Conservation (phyloP, 1,284 basidiomycete species). For the Sparassis latifolia region DNA sequence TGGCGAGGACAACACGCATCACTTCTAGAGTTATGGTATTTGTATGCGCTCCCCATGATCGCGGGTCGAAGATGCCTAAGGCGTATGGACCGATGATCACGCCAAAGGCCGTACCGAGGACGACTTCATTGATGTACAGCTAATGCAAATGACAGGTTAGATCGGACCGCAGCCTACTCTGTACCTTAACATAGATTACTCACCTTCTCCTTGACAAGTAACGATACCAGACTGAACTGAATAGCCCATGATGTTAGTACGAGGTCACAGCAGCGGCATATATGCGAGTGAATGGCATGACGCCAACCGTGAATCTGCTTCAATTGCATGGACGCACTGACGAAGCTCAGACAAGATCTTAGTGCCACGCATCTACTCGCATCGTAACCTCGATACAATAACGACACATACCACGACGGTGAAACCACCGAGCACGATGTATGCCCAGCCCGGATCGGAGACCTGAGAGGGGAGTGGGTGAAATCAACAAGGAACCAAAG, state of each 20-base stretch:
- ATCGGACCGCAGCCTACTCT: neutral
- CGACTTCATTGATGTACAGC: slow-evolving; percentile 89
- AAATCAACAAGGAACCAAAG: slow-evolving; percentile 11
- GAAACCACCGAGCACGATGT: slow-evolving; percentile 77
- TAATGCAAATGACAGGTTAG: slow-evolving; percentile 18
- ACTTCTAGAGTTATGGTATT: slow-evolving; percentile 75
- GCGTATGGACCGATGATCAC: slow-evolving; percentile 72
- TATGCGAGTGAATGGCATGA: no score
- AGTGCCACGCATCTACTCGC: no score
- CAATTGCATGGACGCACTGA: no score
- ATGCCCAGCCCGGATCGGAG: slow-evolving; percentile 47
- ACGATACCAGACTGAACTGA: slow-evolving; percentile 76
- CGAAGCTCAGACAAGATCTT: no score
- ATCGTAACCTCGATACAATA: neutral
- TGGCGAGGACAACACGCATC: slow-evolving; percentile 63
- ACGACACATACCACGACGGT: slow-evolving; percentile 48
- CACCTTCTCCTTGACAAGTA: slow-evolving; percentile 78
- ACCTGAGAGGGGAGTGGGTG: slow-evolving; percentile 36
- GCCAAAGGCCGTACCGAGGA: slow-evolving; percentile 80
- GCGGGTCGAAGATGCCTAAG: slow-evolving; percentile 74
- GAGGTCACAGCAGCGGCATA: no score
- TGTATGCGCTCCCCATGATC: slow-evolving; percentile 56
- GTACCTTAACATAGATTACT: slow-evolving; percentile 1
- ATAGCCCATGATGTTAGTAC: no score
- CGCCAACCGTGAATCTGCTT: no score